Evolutionary conservation across 768 basidiomycete genomes (phyloP).

Genomic region (Suillus spraguei): DNA sequence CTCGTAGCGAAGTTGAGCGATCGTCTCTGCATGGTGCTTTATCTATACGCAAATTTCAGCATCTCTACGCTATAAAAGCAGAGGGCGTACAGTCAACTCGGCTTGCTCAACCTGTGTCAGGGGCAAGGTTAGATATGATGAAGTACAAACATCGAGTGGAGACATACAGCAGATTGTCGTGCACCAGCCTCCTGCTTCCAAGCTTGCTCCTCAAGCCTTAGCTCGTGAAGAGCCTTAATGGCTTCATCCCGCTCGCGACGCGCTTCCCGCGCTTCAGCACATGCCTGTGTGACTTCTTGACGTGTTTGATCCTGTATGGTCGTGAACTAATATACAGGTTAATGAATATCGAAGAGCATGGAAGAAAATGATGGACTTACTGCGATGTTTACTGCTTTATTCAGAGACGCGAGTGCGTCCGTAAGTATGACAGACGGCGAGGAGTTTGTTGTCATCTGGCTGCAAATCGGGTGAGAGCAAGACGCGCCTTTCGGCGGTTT

Average conservation of each 20-base stretch:
- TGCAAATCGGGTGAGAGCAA: slow-evolving; percentile 7
- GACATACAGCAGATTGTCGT: slow-evolving; percentile 53
- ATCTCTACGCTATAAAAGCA: slow-evolving; percentile 6
- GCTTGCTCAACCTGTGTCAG: slow-evolving; percentile 51
- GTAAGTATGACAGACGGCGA: slow-evolving; percentile 39
- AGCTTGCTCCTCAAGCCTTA: slow-evolving; percentile 47
- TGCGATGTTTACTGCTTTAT: slow-evolving; percentile 41
- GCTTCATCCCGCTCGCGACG: slow-evolving; percentile 53
- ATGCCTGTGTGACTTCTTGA: slow-evolving; percentile 51
- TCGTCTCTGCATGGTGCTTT: slow-evolving; percentile 59
- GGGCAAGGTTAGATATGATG: slow-evolving; percentile 13
- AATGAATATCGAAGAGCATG: slow-evolving; percentile 3
- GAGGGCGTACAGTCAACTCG: slow-evolving; percentile 51
- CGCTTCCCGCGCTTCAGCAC: slow-evolving; percentile 48
- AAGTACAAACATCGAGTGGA: slow-evolving; percentile 14
- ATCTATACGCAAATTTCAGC: slow-evolving; percentile 38
- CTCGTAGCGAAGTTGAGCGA: slow-evolving; percentile 64
- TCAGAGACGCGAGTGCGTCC: slow-evolving; percentile 45
- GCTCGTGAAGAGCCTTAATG: slow-evolving; percentile 45
- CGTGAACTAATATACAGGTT: slow-evolving; percentile 43
- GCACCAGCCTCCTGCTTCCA: slow-evolving; percentile 46
- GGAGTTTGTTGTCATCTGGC: slow-evolving; percentile 30
- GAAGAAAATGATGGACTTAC: slow-evolving; percentile 29
- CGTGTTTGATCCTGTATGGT: slow-evolving; percentile 58
- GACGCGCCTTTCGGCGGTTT: slow-evolving; percentile 23